These are phyloP conservation scores for Carex cristatella DNA, from an alignment of 176 grass and related monocot species.

Conservation along the genomic window DNA sequence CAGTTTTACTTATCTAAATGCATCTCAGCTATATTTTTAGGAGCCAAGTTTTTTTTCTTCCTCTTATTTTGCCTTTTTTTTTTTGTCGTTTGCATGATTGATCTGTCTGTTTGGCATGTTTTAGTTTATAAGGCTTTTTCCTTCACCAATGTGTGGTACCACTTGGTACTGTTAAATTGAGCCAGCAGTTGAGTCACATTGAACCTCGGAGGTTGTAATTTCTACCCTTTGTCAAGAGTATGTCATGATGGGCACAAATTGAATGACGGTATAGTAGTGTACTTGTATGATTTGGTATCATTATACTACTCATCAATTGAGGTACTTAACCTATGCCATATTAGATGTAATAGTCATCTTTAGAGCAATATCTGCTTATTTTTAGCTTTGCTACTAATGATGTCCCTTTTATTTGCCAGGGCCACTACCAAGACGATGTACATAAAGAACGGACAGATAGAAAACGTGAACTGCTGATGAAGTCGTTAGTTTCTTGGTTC, in stretches of 20 bases:
- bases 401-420: not conserved
- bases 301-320: not conserved
- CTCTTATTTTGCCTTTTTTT: not conserved
- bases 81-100: not conserved
- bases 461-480: slow-evolving; percentile 46
- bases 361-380: not conserved
- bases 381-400: not conserved
- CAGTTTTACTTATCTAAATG: not conserved
- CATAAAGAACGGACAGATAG: slow-evolving; percentile 41
- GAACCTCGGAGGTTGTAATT: not conserved
- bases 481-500: slow-evolving; percentile 36
- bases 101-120: slow-evolving; percentile 19
- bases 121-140: slow-evolving; percentile 15
- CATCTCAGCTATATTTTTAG: not conserved
- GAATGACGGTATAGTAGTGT: not conserved
- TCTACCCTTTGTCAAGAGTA: not conserved
- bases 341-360: not conserved
- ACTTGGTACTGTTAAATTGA: not conserved
- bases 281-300: not conserved
- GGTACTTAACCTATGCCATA: not conserved
- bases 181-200: not conserved
- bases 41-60: not conserved
- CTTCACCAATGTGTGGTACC: slow-evolving; percentile 12
- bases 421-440: slow-evolving; percentile 16
- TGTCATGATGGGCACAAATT: too few relatives aligned